Evolutionary conservation across 352 stramenopile genomes (phyloP).

Genomic region (Pythium dissotocum): DNA sequence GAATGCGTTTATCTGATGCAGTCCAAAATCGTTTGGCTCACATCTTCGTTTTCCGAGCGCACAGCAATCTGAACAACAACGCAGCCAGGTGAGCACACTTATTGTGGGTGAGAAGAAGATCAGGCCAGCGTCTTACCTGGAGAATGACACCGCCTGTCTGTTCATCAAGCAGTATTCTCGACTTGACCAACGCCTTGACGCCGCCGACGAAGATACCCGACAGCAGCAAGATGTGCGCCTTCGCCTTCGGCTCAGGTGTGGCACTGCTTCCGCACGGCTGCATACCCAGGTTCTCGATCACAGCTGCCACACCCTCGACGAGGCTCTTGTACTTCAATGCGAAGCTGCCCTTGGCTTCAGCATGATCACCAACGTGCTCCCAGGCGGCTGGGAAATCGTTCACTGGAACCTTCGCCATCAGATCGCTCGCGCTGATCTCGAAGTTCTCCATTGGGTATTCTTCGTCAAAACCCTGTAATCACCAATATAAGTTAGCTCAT

Average conservation of each 20-base stretch:
- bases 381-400: constrained; percentile 96
- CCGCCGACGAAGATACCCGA: constrained; percentile 96
- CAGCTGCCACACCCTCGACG: constrained; percentile 93
- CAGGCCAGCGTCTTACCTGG: constrained; percentile 54
- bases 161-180: constrained; percentile 93
- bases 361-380: constrained; percentile 93
- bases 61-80: constrained; percentile 92
- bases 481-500: not conserved
- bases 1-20: constrained; percentile 90
- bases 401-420: constrained; percentile 97
- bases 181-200: constrained; percentile 94
- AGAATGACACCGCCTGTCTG: constrained; percentile 90
- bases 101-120: not conserved
- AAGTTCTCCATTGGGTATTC: constrained; percentile 99
- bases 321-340: constrained; percentile 96
- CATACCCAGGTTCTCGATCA: constrained; percentile 98
- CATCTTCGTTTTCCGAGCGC: constrained; percentile 91
- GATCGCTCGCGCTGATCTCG: constrained; percentile 93
- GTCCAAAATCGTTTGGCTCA: constrained; percentile 96
- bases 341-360: constrained; percentile 97
- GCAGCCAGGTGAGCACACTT: constrained; percentile 12
- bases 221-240: constrained; percentile 96
- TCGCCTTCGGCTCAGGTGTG: constrained; percentile 83
- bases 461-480: constrained; percentile 92
- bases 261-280: constrained; percentile 95